Evolutionary conservation across 371 early-diverging fungal genomes (phyloP).

Genomic region (Mortierella sp.): DNA sequence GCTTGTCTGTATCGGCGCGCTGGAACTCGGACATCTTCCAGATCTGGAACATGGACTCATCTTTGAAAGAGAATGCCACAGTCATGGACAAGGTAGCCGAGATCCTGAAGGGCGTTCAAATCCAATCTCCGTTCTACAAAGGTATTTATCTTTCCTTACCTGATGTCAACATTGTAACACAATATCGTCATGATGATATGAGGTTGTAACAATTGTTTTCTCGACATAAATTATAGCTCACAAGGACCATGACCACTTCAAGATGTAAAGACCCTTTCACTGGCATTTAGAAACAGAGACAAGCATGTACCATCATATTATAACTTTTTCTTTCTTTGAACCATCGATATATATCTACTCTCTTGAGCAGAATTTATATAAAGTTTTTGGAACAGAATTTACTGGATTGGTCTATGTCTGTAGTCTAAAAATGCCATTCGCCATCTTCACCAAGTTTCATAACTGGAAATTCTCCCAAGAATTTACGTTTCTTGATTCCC

Average conservation of each 20-base stretch:
- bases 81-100: slow-evolving; percentile 62
- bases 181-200: not conserved
- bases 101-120: slow-evolving; percentile 61
- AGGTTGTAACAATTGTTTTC: not conserved
- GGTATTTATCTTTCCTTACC: slow-evolving; percentile 53
- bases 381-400: not conserved
- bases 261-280: slow-evolving; percentile 22
- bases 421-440: slow-evolving; percentile 18
- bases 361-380: slow-evolving; percentile 9
- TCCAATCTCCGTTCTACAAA: slow-evolving; percentile 73
- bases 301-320: not conserved
- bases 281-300: not conserved
- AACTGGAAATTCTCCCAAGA: slow-evolving; percentile 60
- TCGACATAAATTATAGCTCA: slow-evolving; percentile 30
- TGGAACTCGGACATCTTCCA: slow-evolving; percentile 72
- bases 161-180: not conserved
- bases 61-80: slow-evolving; percentile 53
- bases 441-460: slow-evolving; percentile 31
- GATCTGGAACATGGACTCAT: slow-evolving; percentile 71
- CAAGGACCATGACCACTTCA: slow-evolving; percentile 56
- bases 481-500: slow-evolving; percentile 65
- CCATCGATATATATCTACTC: slow-evolving; percentile 14
- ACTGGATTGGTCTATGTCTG: slow-evolving; percentile 7
- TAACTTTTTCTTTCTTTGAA: slow-evolving; percentile 2
- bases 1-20: slow-evolving; percentile 70